These are phyloP conservation scores for Tylopilus balloui DNA, from an alignment of 768 basidiomycete genomes.

Conservation along the genomic window DNA sequence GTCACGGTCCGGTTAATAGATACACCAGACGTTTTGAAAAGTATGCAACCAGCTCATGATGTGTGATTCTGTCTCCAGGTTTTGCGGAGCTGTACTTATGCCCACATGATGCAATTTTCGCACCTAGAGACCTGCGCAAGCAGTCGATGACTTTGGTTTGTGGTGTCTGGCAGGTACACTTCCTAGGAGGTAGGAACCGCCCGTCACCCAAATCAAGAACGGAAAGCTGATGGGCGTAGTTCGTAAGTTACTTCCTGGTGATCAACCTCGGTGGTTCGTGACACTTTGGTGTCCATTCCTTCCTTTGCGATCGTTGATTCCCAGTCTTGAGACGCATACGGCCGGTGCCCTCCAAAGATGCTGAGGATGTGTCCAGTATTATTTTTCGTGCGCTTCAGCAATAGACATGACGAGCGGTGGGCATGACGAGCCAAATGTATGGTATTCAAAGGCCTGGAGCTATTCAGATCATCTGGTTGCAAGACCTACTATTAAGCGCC, in stretches of 20 bases:
- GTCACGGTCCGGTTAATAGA: conserved; percentile 10
- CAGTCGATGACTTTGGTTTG: conserved; percentile 40
- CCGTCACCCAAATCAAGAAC: conserved; percentile 45
- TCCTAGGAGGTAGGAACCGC: conserved; percentile 41
- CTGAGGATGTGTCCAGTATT: not conserved
- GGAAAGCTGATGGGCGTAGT: conserved; percentile 50
- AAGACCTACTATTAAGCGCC: not conserved
- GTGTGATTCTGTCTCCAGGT: not conserved
- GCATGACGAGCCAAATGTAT: too few species aligned
- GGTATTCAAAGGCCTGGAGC: too few species aligned
- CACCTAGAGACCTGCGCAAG: conserved; percentile 31
- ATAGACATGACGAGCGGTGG: too few species aligned
- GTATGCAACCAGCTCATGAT: not conserved
- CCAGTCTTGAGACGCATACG: not conserved
- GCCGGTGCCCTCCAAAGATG: not conserved
- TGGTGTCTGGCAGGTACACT: conserved; percentile 41
- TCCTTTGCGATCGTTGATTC: not conserved
- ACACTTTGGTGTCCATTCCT: not conserved
- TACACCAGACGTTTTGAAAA: conserved; percentile 1
- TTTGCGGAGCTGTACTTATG: not conserved
- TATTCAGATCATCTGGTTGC: too few species aligned
- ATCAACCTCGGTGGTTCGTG: not conserved
- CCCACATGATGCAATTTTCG: conserved; percentile 41
- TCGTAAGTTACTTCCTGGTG: not conserved
- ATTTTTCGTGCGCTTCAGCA: too few species aligned